Percentiles rank a stretch among this genome's conserved stretches.
Evolutionary conservation across 495 filamentous ascomycete genomes (phyloP).

Genomic region (Recurvomyces mirabilis): DNA sequence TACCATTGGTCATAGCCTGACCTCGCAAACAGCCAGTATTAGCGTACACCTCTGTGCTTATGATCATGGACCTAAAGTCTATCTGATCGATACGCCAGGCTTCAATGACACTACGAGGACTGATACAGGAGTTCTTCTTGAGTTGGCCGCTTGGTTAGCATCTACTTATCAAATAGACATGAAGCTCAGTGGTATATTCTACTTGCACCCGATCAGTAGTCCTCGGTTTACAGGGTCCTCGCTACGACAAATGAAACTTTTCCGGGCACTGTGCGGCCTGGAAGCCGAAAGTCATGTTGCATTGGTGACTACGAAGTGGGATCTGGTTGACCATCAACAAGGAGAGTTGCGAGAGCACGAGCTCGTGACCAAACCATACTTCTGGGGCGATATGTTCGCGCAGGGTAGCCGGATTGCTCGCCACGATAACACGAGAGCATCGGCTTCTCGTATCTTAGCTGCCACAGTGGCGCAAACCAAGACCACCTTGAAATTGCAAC

Average conservation of each 20-base stretch:
- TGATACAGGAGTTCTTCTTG: conserved; percentile 32
- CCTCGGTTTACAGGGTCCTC: conserved; percentile 31
- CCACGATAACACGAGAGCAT: neutral
- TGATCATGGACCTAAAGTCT: neutral
- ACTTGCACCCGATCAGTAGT: conserved; percentile 39
- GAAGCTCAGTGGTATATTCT: conserved; percentile 31
- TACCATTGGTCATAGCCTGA: neutral
- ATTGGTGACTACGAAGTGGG: conserved; percentile 10
- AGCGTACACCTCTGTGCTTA: too few relatives aligned
- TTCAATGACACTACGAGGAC: conserved; percentile 33
- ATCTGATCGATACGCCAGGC: conserved; percentile 37
- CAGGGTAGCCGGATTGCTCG: conserved; percentile 10
- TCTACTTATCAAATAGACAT: conserved; percentile 15
- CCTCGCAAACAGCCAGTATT: neutral
- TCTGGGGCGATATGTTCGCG: conserved; percentile 33
- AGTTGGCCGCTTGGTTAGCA: conserved; percentile 28
- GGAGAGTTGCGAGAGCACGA: conserved; percentile 30
- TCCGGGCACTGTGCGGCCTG: conserved; percentile 35
- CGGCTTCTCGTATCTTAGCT: neutral
- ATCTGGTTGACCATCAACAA: conserved; percentile 20
- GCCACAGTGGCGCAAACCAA: neutral
- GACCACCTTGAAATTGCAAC: neutral
- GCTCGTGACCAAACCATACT: conserved; percentile 27
- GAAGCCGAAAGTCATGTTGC: conserved; percentile 5
- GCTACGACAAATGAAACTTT: conserved; percentile 34